Base-by-base conservation (phyloP, 2,329 filamentous ascomycete species). In the Tolypocladium sp. region DNA sequence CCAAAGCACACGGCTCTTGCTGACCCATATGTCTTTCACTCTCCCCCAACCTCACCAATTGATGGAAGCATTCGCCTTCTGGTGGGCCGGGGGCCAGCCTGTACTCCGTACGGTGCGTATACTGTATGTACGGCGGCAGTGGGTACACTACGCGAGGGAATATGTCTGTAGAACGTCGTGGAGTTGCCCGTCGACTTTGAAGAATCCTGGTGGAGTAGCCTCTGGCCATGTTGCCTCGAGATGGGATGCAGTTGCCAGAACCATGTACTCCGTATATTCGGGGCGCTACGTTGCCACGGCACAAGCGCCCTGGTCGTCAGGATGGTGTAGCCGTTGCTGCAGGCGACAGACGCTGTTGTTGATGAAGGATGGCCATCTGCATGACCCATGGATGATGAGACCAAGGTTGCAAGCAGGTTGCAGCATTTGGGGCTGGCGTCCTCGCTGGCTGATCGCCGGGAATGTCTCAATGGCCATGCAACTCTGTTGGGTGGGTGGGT, bases 401-500 rank as follows among this genome's bases (percentile, higher is more conserved):
- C 44, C 35, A 56, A 35, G 54, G 41, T 44, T 46, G 58, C 12
- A 20, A 55, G 54, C 38, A 55, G 54, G 54, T 25, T 30, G 46
- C 27, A 55, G 52, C 37, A 10, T 44, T 22, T 4, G 40, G 49
- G 55, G 52, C 10, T 57, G 22, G 41, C 22, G 35, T 55, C 25
- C 20, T 56, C 35, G 40, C 27, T 59, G 49, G 55, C 60, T 55
- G 55, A 52, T 59, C 33, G 49, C 33, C 46, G 53, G 41, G 52
- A 55, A 27, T 56, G 57, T 61, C 57, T 59, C 52, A 55, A 53
- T n/a, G 53, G 37, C 54, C 59, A 61, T 59, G 59, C 57, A 55
- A 44, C 55, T 59, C 27, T 59, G 55, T 35, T 33, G 56, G 38
- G 51, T 40, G 54, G 13, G 54, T 30, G 37, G 37, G 38, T 30